Base-by-base conservation (phyloP, 2,329 filamentous ascomycete genomes). In the Aaosphaeria arxii region DNA sequence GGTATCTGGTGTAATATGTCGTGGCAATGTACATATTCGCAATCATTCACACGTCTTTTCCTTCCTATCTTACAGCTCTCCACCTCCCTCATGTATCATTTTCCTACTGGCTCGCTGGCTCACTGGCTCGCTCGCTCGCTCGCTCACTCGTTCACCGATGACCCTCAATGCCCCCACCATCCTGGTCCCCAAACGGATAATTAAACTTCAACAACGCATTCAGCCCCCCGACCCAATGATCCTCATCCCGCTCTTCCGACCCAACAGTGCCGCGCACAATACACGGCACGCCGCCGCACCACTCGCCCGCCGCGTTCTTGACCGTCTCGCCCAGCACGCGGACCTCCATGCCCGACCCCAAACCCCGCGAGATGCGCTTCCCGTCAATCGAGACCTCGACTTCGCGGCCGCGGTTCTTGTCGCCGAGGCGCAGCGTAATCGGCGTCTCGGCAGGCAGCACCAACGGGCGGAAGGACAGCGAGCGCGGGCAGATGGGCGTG, bases 141-240 rank as follows among this genome's bases (percentile, higher is more conserved):
- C 17, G 17, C 17, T 24, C 17, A 2, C 17, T 24, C 17, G 3
- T 24, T 24, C 17, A 24, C 17, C 17, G 17, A 24, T 24, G 17
- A 24, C 17, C 17, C 17, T 24, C 17, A 24, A 24, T 24, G 17
- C 17, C 17, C 17, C 17, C 17, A 24, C 17, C 17, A 43, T 68
- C 65, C 48, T 70, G 66, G 42, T 70, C 86, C 1, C 94, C 94
- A 77, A 97, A 97, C 0, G 92, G 91, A 73, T 96, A 89, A 69
- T 99, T 99, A 69, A 97, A 99, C 74, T 99, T 99, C 58, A 99
- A 74, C 62, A 97, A 68, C 7, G 90, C 89, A 65, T 96, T 99
- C 64, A 99, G 72, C 0, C 94, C 92, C 1, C 92, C 92, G 2
- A 99, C 92, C 94, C 94, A 99, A 13, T 92, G 90, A 69, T 97